A percentile compares a stretch with the other conserved stretches of the same genome.
Evolutionary conservation across 257 asterid species (phyloP).

Genomic region (Solanum pennellii): DNA sequence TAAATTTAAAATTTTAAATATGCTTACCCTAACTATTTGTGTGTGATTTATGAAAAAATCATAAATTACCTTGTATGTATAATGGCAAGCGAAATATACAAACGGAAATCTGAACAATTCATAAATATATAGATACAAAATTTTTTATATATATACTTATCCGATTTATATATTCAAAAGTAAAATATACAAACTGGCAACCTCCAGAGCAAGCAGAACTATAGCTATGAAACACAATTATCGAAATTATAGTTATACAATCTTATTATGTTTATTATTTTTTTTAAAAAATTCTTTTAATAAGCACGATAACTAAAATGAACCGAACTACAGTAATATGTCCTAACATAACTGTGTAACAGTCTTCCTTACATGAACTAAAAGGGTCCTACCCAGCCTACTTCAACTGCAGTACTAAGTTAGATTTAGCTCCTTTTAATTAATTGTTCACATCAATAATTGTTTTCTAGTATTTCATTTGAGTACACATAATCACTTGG

Average conservation of each 20-base stretch:
- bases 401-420: not conserved
- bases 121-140: too few species aligned
- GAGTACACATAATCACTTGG: not conserved
- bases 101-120: too few species aligned
- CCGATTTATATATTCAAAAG: too few species aligned
- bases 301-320: not conserved
- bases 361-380: not conserved
- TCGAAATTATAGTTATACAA: rapidly evolving
- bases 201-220: rapidly evolving
- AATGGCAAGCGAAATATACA: too few species aligned
- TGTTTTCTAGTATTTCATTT: not conserved
- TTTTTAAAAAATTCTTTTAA: not conserved
- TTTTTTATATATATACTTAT: too few species aligned
- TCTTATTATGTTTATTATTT: too few species aligned
- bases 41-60: too few species aligned
- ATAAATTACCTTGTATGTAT: not conserved
- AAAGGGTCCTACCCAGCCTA: not conserved
- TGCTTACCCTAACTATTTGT: not conserved
- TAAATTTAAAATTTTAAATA: too few species aligned
- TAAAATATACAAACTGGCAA: not conserved
- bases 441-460: not conserved
- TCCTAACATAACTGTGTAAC: not conserved
- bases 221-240: too few species aligned
- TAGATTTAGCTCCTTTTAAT: not conserved
- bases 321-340: not conserved